Base-by-base conservation (phyloP, 192 early-diverging fungal genomes). In the Glomus cerebriforme region DNA sequence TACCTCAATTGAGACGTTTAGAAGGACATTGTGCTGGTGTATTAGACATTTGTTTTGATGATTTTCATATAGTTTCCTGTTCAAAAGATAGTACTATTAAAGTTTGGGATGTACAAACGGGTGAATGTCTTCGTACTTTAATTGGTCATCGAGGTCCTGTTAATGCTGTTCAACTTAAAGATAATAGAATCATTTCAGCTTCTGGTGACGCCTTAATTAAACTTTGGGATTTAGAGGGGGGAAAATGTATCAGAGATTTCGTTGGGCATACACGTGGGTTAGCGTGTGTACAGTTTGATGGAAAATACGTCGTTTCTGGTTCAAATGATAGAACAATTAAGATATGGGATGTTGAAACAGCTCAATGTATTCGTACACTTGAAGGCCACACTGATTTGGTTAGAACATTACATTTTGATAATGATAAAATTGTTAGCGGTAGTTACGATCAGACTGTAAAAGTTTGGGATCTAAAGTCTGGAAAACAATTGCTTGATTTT, bases 371-470 rank as follows among this genome's bases (percentile, higher is more conserved):
- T 3, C 79, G 86, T 64, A 91, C 90, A 24, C 84, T 92, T 54
- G 68, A 77, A 49, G 92, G 93, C 12, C 94, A 96, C 82, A 90
- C 86, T 29, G 91, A 90, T 32, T 71, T 96, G 24, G 94, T 96
- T 22, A 90, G 97, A 72, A 97, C 97, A 6, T 81, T 99, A 32
- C 91, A 94, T 78, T 97, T 92, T 83, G 93, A 95, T 66, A 84
- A 92, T 6, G 87, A 94, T 35, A 84, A 90, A 45, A 92, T 98
- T 66, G 95, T 99, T 2, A 93, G 91, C 43, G 97, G 97, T 3
- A 93, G 92, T 29, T 99, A 99, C 81, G 97, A 99, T 83, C 91
- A 98, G 79, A 91, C 93, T 1, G 93, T 99, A 74, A 94, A 95
- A 81, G 93, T 99, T 27, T 99, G 97, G 98, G 95, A 99, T 82